Base-by-base conservation (phyloP, 2,329 filamentous ascomycete genomes). In the Talaromyces sp. region DNA sequence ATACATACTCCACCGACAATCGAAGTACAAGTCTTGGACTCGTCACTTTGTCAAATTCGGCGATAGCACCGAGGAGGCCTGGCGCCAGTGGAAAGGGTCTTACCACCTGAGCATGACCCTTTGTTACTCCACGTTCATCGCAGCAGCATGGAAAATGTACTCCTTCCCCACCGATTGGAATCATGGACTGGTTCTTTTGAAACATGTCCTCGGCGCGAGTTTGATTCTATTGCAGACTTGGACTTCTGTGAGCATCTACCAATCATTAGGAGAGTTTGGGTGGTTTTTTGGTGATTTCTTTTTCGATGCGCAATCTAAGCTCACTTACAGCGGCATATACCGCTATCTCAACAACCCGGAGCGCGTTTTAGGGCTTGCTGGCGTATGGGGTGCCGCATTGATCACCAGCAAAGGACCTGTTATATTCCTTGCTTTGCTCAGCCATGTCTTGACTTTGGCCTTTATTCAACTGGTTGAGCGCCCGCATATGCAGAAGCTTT, bases 261-360 rank as follows among this genome's bases (percentile, higher is more conserved):
- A 97, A 56, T 96, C 91, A 1, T 85, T 99, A 0, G 95, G 95
- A 60, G 95, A 99, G 71, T 99, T 98, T 70, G 95, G 95, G 68
- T 99, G 93, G 93, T 98, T 98, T 81, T 98, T 93, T 71, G 95
- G 95, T 19, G 95, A 99, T 73, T 99, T 98, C 80, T 98, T 99
- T 82, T 97, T 95, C 72, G 91, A 97, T 63, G 89, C 91, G 52
- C 86, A 88, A 11, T 88, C 89, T 13, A 96, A 95, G 76, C 82
- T 98, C 63, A 98, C 91, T 0, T 99, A 99, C 77, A 92, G 89
- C 67, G 96, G 93, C 64, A 99, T 99, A 69, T 99, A 99, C 75
- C 91, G 95, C 54, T 99, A 96, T 77, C 81, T 99, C 66, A 99
- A 99, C 79, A 99, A 98, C 70, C 95, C 95, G 0, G 95, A 99